phyloP scores from a whole-genome alignment of 148 eudicot genomes.

The Linanthus parryae region DNA sequence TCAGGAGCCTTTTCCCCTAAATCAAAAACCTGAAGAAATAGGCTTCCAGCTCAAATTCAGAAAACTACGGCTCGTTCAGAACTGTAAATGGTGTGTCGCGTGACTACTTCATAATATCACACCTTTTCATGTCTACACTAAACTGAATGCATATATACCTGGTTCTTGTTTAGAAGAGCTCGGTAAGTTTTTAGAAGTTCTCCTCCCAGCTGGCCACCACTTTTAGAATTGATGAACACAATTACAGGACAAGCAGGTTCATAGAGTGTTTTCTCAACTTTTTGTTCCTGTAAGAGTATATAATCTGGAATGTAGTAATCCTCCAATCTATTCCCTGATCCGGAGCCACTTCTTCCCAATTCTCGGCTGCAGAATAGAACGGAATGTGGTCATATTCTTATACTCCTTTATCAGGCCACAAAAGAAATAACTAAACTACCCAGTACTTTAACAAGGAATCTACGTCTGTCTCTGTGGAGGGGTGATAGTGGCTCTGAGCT shows the following conservation, averaged over 20 bases:
- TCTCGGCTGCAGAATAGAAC: too few relatives aligned
- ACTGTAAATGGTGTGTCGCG: background rate
- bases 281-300: constrained; percentile 14
- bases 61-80: background rate
- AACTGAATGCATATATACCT: constrained; percentile 1
- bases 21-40: constrained; percentile 22
- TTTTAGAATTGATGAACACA: constrained; percentile 26
- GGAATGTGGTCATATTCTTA: too few relatives aligned
- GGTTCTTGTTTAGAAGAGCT: constrained; percentile 20
- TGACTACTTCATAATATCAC: too few relatives aligned
- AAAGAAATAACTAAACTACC: too few relatives aligned
- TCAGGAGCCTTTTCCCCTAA: constrained; percentile 22
- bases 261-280: background rate
- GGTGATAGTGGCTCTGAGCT: too few relatives aligned
- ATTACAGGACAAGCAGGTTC: constrained; percentile 23
- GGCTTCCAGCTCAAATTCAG: background rate
- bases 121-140: background rate
- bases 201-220: constrained; percentile 32
- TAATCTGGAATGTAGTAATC: constrained; percentile 26
- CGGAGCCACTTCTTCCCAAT: too few relatives aligned
- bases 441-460: too few relatives aligned
- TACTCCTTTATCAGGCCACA: too few relatives aligned
- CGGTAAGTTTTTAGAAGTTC: constrained; percentile 23
- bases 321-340: constrained; percentile 5
- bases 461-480: too few relatives aligned